Evolutionary conservation across 306 rosid species (phyloP), one percentile per base, ranked within the genome.

Genomic region (Prunus dulcis): DNA sequence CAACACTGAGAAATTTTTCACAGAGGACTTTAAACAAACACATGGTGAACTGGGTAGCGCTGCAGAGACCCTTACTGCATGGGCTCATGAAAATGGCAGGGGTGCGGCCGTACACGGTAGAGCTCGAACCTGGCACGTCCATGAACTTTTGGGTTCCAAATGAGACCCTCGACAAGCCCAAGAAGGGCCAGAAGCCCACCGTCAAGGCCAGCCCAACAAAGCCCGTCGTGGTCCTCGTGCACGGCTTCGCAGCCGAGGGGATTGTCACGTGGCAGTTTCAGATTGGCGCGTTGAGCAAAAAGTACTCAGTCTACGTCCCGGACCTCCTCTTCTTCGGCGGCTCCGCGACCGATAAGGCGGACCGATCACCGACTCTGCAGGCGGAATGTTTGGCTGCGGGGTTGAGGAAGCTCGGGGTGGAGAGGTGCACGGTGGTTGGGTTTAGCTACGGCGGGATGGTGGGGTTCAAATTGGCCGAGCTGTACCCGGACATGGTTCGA

Each of bases 31-130:
- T 5, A 12, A 61, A 14, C 38, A 27, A 13, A 63, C 22, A 70
- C 25, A 90, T 93, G 98, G 98, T 93, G 82, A 93, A 93, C 84
- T 76, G 91, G 2, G 96, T 93, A 9, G 89, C 82, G 76, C 89
- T 93, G 45, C 96, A 91, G 64, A 83, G 28, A 56, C 97, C 98
- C 23, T 61, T 93, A 73, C 14, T 91, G 25, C 86, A 83, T 57
- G 84, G 87, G 41, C 86, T 93, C 1, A 91, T 93, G 97, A 95
- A 92, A 77, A 88, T 92, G 95, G 97, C 98, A 2, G 98, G 98
- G 0, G 81, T 95, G 2, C 64, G 55, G 2, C 91, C 95, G 45
- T 83, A 89, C 88, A 71, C 86, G 20, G 89, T 95, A 72, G 93
- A 90, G 81, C 84, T 95, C 55, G 91, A 92, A 73, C 84, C 93